These are phyloP conservation scores for Vaccinium myrtillus DNA, from an alignment of 148 eudicot species.

Conservation along the genomic window DNA sequence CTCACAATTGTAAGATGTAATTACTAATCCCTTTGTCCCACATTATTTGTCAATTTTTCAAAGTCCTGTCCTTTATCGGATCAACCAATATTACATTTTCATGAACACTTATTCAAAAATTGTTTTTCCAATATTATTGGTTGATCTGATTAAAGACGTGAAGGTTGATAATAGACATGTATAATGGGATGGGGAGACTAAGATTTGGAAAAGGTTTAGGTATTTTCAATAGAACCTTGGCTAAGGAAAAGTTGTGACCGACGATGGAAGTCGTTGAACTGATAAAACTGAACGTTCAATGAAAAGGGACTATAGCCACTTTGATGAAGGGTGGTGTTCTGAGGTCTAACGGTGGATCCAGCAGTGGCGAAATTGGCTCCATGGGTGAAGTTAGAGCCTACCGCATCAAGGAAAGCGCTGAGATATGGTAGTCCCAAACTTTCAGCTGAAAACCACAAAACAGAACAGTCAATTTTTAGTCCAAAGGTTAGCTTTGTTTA, in stretches of 20 bases:
- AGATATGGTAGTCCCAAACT: conserved; percentile 61
- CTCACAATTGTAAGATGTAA: background rate
- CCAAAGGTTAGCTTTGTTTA: background rate
- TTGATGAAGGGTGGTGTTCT: conserved; percentile 61
- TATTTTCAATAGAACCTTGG: conserved; percentile 38
- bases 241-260: conserved; percentile 68
- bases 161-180: background rate
- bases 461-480: background rate
- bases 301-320: conserved; percentile 84
- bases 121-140: background rate
- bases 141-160: background rate
- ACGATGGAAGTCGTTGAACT: conserved; percentile 69
- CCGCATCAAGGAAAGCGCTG: conserved; percentile 67
- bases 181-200: too few species aligned
- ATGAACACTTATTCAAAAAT: background rate
- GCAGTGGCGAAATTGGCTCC: conserved; percentile 95
- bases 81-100: background rate
- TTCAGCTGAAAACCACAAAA: conserved; percentile 48
- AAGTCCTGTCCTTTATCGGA: background rate
- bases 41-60: background rate
- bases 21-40: background rate
- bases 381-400: conserved; percentile 87
- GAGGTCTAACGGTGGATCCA: conserved; percentile 86
- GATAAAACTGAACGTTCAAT: conserved; percentile 53
- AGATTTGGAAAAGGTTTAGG: too few species aligned